Evolutionary conservation across 441 rosid species (phyloP).

Genomic region (Populus hybrid): DNA sequence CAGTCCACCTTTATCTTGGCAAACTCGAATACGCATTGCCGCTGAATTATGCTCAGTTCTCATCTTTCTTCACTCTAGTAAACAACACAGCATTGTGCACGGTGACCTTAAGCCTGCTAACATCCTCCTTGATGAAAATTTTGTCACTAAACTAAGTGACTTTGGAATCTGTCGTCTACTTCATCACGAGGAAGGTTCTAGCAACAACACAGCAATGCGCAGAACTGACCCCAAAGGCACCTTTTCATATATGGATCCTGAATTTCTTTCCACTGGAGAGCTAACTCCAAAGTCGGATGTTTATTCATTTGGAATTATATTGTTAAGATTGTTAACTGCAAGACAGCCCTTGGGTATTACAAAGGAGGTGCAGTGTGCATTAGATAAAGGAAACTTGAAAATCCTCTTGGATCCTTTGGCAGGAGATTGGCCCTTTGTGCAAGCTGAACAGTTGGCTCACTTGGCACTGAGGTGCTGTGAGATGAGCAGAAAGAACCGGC

Average conservation of each 20-base stretch:
- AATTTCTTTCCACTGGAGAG: slow-evolving; percentile 69
- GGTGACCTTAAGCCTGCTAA: slow-evolving; percentile 90
- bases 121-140: slow-evolving; percentile 76
- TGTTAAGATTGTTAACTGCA: slow-evolving; percentile 75
- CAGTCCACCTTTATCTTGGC: slow-evolving; percentile 85
- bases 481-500: slow-evolving; percentile 63
- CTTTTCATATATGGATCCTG: slow-evolving; percentile 78
- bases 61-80: slow-evolving; percentile 79
- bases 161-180: slow-evolving; percentile 72
- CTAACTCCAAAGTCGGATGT: slow-evolving; percentile 86
- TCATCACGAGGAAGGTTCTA: slow-evolving; percentile 27
- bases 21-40: slow-evolving; percentile 70
- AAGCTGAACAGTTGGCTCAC: slow-evolving; percentile 88
- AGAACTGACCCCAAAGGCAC: slow-evolving; percentile 74
- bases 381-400: slow-evolving; percentile 56
- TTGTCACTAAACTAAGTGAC: slow-evolving; percentile 76
- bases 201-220: slow-evolving; percentile 34
- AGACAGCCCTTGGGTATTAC: slow-evolving; percentile 62
- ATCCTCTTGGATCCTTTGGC: slow-evolving; percentile 80
- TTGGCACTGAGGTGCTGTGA: slow-evolving; percentile 89
- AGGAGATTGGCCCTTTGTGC: slow-evolving; percentile 97
- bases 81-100: slow-evolving; percentile 73
- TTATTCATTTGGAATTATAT: slow-evolving; percentile 83
- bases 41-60: slow-evolving; percentile 84
- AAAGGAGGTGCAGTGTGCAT: slow-evolving; percentile 70